These are phyloP conservation scores for Hypholoma fasciculare DNA, from an alignment of 768 basidiomycete genomes.

Conservation along the genomic window DNA sequence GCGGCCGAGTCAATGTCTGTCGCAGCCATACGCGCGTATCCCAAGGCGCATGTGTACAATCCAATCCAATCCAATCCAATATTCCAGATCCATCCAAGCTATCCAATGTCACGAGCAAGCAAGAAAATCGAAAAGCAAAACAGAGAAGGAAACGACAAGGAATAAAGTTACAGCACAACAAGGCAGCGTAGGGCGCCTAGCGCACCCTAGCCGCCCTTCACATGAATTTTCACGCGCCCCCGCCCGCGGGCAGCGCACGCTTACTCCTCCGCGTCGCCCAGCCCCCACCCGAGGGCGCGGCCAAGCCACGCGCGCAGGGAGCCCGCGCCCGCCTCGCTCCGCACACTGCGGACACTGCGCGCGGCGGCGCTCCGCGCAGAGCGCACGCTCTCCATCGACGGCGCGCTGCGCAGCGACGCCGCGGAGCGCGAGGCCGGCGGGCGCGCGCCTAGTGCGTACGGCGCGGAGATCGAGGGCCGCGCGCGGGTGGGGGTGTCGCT, in stretches of 20 bases:
- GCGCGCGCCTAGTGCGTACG: conserved; percentile 43
- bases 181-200: not conserved
- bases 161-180: not conserved
- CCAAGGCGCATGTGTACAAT: not conserved
- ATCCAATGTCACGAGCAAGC: not conserved
- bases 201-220: not conserved
- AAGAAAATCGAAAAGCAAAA: not conserved
- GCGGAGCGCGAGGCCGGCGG: conserved; percentile 18
- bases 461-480: conserved; percentile 44
- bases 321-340: conserved; percentile 38
- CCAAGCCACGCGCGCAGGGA: conserved; percentile 43
- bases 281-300: conserved; percentile 24
- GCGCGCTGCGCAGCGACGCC: conserved; percentile 25
- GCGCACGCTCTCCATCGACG: conserved; percentile 49
- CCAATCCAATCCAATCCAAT: conserved; percentile 3
- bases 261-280: conserved; percentile 4
- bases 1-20: not conserved
- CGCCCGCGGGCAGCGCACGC: not conserved
- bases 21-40: not conserved
- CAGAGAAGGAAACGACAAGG: not conserved
- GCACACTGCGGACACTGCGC: conserved; percentile 44
- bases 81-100: not conserved
- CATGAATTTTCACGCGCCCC: not conserved
- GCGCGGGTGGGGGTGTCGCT: not conserved
- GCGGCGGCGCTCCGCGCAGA: conserved; percentile 38